A percentile compares a stretch with the other conserved stretches of the same genome.
Evolutionary conservation across 192 early-diverging fungal species (phyloP).

Genomic region (Umbelopsis isabellina): DNA sequence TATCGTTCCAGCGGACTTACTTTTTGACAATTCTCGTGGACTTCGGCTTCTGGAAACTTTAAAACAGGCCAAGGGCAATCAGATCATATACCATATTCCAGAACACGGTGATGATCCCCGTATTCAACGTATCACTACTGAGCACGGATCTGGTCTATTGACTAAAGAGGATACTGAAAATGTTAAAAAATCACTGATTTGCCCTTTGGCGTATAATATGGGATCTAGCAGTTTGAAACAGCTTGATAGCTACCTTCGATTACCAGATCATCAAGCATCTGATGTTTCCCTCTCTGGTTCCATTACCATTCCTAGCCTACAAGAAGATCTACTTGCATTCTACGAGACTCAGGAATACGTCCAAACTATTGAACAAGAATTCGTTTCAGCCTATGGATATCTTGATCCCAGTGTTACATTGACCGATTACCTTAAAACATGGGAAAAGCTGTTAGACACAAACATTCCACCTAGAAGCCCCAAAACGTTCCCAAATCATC

Average conservation of each 20-base stretch:
- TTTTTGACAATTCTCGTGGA: conserved; percentile 26
- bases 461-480: conserved; percentile 14
- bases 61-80: neutral
- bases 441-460: neutral
- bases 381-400: neutral
- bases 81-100: conserved; percentile 15
- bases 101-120: conserved; percentile 15
- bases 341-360: neutral
- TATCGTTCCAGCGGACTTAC: conserved; percentile 22
- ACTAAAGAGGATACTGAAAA: neutral
- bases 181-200: neutral
- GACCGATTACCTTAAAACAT: conserved; percentile 2
- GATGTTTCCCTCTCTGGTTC: neutral
- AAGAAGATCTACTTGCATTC: neutral
- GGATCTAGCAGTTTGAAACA: neutral
- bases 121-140: neutral
- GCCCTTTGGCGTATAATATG: neutral
- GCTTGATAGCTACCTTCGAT: neutral
- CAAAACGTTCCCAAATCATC: neutral
- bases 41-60: conserved; percentile 14
- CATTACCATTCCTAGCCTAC: neutral
- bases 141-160: neutral
- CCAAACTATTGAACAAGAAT: neutral
- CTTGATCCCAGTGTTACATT: conserved; percentile 10
- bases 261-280: neutral